Percentiles rank a stretch among this genome's conserved stretches.
Conservation (phyloP, 1,139 yeast species). For the Komagataea norvegica region DNA sequence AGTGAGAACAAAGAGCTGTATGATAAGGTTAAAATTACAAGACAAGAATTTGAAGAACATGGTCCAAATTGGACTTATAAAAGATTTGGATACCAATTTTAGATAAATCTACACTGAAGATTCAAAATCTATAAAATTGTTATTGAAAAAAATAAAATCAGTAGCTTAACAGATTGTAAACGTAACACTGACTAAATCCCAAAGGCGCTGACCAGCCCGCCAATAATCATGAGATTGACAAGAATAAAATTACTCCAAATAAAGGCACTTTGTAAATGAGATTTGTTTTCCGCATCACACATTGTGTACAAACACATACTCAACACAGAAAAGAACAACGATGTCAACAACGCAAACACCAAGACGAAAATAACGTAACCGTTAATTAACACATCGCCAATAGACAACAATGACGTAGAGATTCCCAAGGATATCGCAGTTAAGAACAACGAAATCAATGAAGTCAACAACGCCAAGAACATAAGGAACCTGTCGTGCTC, state of each 20-base stretch:
- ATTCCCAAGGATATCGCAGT: constrained; percentile 21
- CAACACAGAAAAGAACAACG: constrained; percentile 19
- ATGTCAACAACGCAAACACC: constrained; percentile 16
- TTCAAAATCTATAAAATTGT: not conserved
- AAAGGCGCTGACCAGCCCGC: constrained; percentile 19
- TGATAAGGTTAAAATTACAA: constrained; percentile 55
- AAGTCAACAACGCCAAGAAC: constrained; percentile 18
- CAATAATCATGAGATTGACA: constrained; percentile 18
- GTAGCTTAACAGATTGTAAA: not conserved
- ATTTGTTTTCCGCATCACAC: constrained; percentile 16
- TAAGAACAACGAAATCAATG: constrained; percentile 17
- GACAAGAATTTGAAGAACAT: constrained; percentile 79
- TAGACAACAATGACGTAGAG: constrained; percentile 15
- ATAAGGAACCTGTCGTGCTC: constrained; percentile 19
- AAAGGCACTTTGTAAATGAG: constrained; percentile 14
- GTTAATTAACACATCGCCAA: constrained; percentile 15
- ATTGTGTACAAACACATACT: constrained; percentile 21
- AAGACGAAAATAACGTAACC: constrained; percentile 17
- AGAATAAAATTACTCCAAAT: constrained; percentile 19
- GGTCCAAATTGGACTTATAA: constrained; percentile 79
- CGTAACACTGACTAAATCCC: constrained; percentile 17
- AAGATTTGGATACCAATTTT: constrained; percentile 59
- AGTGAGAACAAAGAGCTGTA: constrained; percentile 45
- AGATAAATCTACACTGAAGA: constrained; percentile 1
- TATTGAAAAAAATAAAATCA: not conserved